Evolutionary conservation across 2,329 filamentous ascomycete genomes (phyloP).

Genomic region (Fusarium bactridioides): DNA sequence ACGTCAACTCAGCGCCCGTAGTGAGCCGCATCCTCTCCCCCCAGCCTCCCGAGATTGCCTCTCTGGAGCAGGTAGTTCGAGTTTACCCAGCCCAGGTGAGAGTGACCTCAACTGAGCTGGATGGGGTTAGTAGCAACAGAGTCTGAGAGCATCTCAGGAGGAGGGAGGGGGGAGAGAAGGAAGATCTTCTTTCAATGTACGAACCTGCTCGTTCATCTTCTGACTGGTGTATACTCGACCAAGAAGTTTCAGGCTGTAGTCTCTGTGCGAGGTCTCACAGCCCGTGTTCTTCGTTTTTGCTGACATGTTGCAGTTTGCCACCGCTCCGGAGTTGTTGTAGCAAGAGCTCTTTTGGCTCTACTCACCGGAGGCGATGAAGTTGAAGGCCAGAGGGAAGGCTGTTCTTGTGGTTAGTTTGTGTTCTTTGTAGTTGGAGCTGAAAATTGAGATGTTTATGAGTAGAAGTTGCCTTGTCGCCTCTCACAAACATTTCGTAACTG

Average conservation of each 20-base stretch:
- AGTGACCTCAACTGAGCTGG: neutral
- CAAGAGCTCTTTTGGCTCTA: constrained; percentile 52
- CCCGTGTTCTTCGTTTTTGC: constrained; percentile 14
- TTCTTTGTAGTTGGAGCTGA: neutral
- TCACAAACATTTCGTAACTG: neutral
- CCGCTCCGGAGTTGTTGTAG: constrained; percentile 62
- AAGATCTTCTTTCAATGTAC: constrained; percentile 51
- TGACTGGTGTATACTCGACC: constrained; percentile 31
- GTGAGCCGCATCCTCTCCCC: constrained; percentile 71
- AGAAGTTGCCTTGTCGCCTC: neutral
- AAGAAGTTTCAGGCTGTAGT: constrained; percentile 7
- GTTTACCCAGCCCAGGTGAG: constrained; percentile 3
- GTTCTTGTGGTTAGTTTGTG: constrained; percentile 44
- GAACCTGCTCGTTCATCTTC: constrained; percentile 51
- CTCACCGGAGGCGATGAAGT: constrained; percentile 94
- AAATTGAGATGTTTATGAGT: neutral
- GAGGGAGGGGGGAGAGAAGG: constrained; percentile 41
- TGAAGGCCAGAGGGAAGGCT: constrained; percentile 84
- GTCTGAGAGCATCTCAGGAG: constrained; percentile 34
- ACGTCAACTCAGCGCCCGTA: constrained; percentile 80
- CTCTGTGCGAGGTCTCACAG: constrained; percentile 3
- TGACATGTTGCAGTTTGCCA: constrained; percentile 59
- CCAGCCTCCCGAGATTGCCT: constrained; percentile 42
- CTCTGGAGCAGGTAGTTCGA: constrained; percentile 32
- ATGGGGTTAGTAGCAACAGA: constrained; percentile 41